Percentiles rank a stretch among this genome's conserved stretches.
Evolutionary conservation across 2,329 filamentous ascomycete species (phyloP).

Genomic region (Elsinoe fawcettii): DNA sequence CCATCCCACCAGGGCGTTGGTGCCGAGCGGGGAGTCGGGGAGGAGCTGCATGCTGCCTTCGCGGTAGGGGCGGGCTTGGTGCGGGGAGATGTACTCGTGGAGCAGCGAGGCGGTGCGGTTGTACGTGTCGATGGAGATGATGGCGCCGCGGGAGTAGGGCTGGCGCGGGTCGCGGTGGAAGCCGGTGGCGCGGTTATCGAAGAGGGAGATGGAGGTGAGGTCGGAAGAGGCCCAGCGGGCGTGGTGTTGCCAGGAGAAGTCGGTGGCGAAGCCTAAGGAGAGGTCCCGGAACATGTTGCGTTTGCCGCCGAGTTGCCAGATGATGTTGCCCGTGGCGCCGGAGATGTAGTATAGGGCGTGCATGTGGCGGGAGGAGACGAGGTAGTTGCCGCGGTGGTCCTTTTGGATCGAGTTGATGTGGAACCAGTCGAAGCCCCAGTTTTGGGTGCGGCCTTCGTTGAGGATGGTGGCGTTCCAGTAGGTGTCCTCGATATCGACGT

Average conservation of each 20-base stretch:
- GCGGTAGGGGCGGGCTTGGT: constrained; percentile 38
- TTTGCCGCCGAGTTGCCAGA: constrained; percentile 47
- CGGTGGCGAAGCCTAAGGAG: constrained; percentile 37
- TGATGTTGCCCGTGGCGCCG: constrained; percentile 36
- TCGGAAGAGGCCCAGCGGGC: constrained; percentile 35
- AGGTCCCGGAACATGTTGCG: constrained; percentile 37
- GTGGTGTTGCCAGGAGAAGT: constrained; percentile 48
- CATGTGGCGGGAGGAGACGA: constrained; percentile 40
- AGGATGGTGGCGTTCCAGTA: constrained; percentile 28
- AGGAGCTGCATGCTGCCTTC: constrained; percentile 48
- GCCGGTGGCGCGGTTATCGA: constrained; percentile 20
- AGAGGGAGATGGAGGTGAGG: constrained; percentile 19
- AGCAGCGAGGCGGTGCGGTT: constrained; percentile 26
- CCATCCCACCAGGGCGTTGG: constrained; percentile 50
- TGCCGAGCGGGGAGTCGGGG: constrained; percentile 30
- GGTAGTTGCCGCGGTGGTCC: constrained; percentile 40
- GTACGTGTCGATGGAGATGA: constrained; percentile 22
- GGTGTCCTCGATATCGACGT: constrained; percentile 27
- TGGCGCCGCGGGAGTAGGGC: constrained; percentile 16
- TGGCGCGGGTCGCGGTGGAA: constrained; percentile 16
- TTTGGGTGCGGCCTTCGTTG: constrained; percentile 32
- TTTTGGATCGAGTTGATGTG: constrained; percentile 51
- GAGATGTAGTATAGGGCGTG: constrained; percentile 40
- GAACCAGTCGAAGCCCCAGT: constrained; percentile 36
- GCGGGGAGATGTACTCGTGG: constrained; percentile 22